phyloP scores from a whole-genome alignment of 2,329 filamentous ascomycete genomes.

The Coniochaeta sp. region DNA sequence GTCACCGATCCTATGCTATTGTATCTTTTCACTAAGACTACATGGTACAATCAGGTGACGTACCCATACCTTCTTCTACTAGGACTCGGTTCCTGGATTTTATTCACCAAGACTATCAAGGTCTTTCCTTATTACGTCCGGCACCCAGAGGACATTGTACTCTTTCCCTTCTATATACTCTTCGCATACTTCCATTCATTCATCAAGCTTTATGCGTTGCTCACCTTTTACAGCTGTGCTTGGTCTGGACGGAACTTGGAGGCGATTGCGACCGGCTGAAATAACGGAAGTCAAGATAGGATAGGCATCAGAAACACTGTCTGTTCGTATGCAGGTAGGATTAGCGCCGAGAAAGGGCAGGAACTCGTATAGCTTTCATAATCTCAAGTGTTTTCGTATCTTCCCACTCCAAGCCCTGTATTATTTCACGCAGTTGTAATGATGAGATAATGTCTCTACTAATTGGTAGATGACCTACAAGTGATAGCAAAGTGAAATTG shows the following conservation, averaged over 20 bases:
- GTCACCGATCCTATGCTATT: constrained; percentile 40
- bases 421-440: too few species aligned
- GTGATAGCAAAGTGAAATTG: too few species aligned
- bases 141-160: constrained; percentile 41
- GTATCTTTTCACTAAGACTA: constrained; percentile 15
- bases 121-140: constrained; percentile 41
- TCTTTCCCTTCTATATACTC: constrained; percentile 39
- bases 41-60: constrained; percentile 5
- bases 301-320: too few species aligned
- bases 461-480: too few species aligned
- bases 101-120: constrained; percentile 51
- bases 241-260: constrained; percentile 34
- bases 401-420: too few species aligned
- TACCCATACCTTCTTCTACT: constrained; percentile 1
- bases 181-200: constrained; percentile 52
- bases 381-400: too few species aligned
- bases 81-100: constrained; percentile 33
- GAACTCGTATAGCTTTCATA: too few species aligned
- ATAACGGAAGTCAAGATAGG: too few species aligned
- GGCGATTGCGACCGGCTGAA: too few species aligned
- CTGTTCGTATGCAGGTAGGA: too few species aligned
- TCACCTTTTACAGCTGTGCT: constrained; percentile 40
- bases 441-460: too few species aligned
- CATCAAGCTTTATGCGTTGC: constrained; percentile 47
- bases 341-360: too few species aligned